phyloP scores from a whole-genome alignment of 768 basidiomycete genomes.

The Amanita rimosa region DNA sequence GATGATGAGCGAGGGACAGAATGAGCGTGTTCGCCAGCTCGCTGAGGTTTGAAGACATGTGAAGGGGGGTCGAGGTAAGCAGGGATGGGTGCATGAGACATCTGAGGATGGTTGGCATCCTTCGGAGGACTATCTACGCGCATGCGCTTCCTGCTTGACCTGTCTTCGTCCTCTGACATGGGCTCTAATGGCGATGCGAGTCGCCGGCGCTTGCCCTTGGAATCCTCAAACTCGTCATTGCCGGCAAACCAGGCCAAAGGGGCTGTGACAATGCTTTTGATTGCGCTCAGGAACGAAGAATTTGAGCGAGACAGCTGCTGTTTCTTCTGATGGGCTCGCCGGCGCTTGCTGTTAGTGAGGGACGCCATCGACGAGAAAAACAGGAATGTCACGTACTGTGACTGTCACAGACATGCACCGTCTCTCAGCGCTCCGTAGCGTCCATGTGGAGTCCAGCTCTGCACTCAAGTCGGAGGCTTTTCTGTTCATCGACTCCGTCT shows the following conservation, averaged over 20 bases:
- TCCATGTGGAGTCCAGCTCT: background rate
- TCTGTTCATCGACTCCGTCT: slow-evolving; percentile 70
- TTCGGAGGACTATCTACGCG: slow-evolving; percentile 38
- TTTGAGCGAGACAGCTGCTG: slow-evolving; percentile 36
- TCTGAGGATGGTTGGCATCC: slow-evolving; percentile 16
- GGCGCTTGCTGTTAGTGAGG: slow-evolving; percentile 17
- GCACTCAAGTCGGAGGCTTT: slow-evolving; percentile 32
- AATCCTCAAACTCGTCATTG: slow-evolving; percentile 37
- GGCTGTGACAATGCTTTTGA: slow-evolving; percentile 57
- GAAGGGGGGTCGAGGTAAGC: slow-evolving; percentile 47
- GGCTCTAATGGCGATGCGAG: slow-evolving; percentile 13
- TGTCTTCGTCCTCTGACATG: slow-evolving; percentile 17
- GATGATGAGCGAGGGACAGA: slow-evolving; percentile 16
- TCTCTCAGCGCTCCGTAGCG: background rate
- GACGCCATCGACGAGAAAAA: slow-evolving; percentile 26
- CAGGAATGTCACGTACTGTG: slow-evolving; percentile 4
- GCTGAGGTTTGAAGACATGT: slow-evolving; percentile 25
- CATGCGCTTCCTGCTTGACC: slow-evolving; percentile 37
- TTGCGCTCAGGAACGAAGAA: slow-evolving; percentile 47
- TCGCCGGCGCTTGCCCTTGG: slow-evolving; percentile 46
- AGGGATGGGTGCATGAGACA: slow-evolving; percentile 10
- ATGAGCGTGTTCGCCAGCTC: slow-evolving; percentile 11
- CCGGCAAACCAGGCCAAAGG: slow-evolving; percentile 47
- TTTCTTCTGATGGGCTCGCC: slow-evolving; percentile 16
- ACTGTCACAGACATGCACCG: background rate